Base-by-base conservation (phyloP, 177 flowering plant genomes). In the Vitis hybrid region DNA sequence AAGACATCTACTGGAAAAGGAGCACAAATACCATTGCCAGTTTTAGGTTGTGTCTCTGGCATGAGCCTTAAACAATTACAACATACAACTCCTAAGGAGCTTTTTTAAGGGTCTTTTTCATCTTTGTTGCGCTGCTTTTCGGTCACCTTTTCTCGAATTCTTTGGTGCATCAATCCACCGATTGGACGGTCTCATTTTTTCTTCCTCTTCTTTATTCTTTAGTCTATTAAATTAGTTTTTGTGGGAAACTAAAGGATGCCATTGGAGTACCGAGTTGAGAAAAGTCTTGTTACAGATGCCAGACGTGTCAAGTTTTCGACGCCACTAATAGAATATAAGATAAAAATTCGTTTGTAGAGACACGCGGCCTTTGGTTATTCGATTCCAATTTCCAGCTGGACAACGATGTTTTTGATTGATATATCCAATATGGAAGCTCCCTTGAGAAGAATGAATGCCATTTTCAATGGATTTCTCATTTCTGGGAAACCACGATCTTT, bases 331-430 rank as follows among this genome's bases (percentile, higher is more conserved):
- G 59, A 66, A 7, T 62, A 58, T 13, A 56, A 66, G 19, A 54
- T 24, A 32, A 35, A 55, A 55, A n/a, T n/a, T 15, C 13, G 1
- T 18, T 11, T 27, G 12, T 1, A 32, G 2, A 5, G 63, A 77
- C 70, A 77, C 73, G 72, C 70, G 80, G 65, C 64, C 1, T 32
- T 1, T 9, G 51, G 7, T 70, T 70, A 73, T 77, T 73, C 80
- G 77, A 66, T 72, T 27, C 72, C 51, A 64, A 68, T 63, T 56
- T 56, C 13, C 24, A 55, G 56, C 27, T 67, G 32, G 64, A 62
- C 60, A 71, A 59, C 21, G 69, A 72, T 57, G 74, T 70, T 56
- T 69, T 60, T 30, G 5, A 35, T 35, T 35, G 46, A 35, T 35
- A 35, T 35, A 35, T 35, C 46, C 46, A 35, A 35, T 35, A 35